Evolutionary conservation across 345 rosid genomes (phyloP), one percentile per base, ranked within the genome.

Genomic region (Gossypium turneri): DNA sequence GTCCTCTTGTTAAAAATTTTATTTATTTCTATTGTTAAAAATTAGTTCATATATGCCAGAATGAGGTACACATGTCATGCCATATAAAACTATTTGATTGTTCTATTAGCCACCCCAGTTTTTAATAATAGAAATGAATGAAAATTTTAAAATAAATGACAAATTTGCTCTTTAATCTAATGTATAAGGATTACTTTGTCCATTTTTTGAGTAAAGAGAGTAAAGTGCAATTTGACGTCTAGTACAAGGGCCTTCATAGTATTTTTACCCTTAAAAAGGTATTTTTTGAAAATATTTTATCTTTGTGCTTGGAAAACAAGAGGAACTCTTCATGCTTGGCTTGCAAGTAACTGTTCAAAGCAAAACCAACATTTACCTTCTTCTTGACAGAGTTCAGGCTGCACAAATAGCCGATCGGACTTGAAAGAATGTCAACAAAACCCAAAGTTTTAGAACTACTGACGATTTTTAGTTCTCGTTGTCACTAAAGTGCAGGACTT

Each of bases 141-240:
- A 34, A 34, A 34, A 0, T 34, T 34, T 34, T 4, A 4, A 34
- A 27, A 34, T 0, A 34, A 34, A 34, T 0, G 7, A 34, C 1
- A 4, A 34, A 34, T 5, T 4, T 34, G 0, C 7, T 34, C 7
- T 34, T 34, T 34, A 6, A 34, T 34, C 1, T 34, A 34, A 34
- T 34, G 41, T 34, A 5, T 0, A 34, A 34, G 0, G 0, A 34
- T 5, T 34, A 34, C 1, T 34, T 34, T 34, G 0, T 34, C 0
- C 0, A 34, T 34, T 34, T 34, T 34, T 34, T 34, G 1, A 34
- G 41, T 34, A 34, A 34, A 34, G 7, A 4, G 41, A 34, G 0
- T 1, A 34, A 34, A 34, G 0, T 1, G 1, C 41, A 34, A 34
- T 6, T 34, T 34, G 1, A 34, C 41, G 1, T 34, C 1, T 34